phyloP scores from a whole-genome alignment of 139 green algal genomes.

The Limnomonas spitsbergensis region DNA sequence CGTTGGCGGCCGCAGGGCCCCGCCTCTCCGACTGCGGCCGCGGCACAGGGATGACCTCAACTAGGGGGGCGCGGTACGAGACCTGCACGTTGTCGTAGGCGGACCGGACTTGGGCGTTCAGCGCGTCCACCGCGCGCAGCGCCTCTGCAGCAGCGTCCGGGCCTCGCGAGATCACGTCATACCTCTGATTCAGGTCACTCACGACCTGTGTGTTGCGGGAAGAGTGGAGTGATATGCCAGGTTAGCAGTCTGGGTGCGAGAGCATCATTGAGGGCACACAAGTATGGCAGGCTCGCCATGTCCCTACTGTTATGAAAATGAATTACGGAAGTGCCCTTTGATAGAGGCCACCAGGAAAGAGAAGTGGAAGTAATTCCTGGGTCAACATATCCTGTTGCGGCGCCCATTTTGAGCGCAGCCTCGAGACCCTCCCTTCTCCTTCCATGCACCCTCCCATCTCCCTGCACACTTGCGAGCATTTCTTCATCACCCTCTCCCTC shows the following conservation, averaged over 20 bases:
- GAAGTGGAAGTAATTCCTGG: too few relatives aligned
- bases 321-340: too few relatives aligned
- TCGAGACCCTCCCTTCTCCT: too few relatives aligned
- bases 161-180: conserved; percentile 23
- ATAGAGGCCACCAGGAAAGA: too few relatives aligned
- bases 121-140: conserved; percentile 21
- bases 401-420: too few relatives aligned
- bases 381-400: too few relatives aligned
- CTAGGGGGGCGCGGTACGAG: neutral
- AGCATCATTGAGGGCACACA: too few relatives aligned
- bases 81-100: neutral
- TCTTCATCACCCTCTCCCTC: too few relatives aligned
- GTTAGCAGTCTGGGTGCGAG: neutral
- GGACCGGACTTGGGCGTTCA: conserved; percentile 15
- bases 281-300: too few relatives aligned
- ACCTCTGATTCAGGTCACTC: conserved; percentile 25
- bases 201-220: conserved; percentile 11
- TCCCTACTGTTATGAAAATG: too few relatives aligned
- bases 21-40: neutral
- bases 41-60: neutral
- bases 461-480: too few relatives aligned
- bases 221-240: neutral
- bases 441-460: too few relatives aligned
- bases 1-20: neutral
- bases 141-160: conserved; percentile 12